Conservation (phyloP, 1,139 yeast species). For the Geotrichum citri-aurantii region DNA sequence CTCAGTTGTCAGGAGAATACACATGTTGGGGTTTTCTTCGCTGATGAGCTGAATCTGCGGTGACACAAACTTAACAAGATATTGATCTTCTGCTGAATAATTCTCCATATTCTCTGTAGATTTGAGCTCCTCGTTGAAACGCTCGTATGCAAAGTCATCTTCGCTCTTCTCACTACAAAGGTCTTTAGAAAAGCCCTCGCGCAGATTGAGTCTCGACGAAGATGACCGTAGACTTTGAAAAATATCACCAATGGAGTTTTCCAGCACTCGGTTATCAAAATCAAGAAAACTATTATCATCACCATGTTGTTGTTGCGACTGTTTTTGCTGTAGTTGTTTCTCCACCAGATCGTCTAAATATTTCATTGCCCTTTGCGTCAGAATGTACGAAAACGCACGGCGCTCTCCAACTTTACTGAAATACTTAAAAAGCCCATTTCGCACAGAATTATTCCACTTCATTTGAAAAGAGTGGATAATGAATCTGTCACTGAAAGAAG, state of each 20-base stretch:
- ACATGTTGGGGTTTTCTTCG: constrained; percentile 55
- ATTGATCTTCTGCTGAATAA: constrained; percentile 53
- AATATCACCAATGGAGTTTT: constrained; percentile 11
- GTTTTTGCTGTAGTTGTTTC: constrained; percentile 11
- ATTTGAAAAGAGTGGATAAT: constrained; percentile 70
- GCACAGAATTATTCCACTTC: constrained; percentile 68
- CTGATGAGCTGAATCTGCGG: constrained; percentile 84
- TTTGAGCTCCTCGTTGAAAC: background rate
- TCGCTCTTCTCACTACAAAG: constrained; percentile 1
- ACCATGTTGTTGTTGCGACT: background rate
- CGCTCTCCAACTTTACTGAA: constrained; percentile 54
- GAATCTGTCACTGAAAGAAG: constrained; percentile 64
- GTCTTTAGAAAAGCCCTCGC: background rate
- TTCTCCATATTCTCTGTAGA: constrained; percentile 21
- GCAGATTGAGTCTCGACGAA: constrained; percentile 4
- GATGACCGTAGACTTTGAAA: constrained; percentile 17
- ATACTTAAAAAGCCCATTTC: constrained; percentile 59
- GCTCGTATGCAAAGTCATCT: constrained; percentile 1
- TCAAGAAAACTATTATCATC: background rate
- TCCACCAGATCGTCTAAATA: constrained; percentile 52
- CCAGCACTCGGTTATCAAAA: background rate
- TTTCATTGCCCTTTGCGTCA: constrained; percentile 66
- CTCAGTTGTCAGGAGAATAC: constrained; percentile 63
- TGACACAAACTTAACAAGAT: constrained; percentile 61
- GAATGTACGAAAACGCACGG: constrained; percentile 51